Base-by-base conservation (phyloP, 2,329 filamentous ascomycete species). In the Fusarium piperis region DNA sequence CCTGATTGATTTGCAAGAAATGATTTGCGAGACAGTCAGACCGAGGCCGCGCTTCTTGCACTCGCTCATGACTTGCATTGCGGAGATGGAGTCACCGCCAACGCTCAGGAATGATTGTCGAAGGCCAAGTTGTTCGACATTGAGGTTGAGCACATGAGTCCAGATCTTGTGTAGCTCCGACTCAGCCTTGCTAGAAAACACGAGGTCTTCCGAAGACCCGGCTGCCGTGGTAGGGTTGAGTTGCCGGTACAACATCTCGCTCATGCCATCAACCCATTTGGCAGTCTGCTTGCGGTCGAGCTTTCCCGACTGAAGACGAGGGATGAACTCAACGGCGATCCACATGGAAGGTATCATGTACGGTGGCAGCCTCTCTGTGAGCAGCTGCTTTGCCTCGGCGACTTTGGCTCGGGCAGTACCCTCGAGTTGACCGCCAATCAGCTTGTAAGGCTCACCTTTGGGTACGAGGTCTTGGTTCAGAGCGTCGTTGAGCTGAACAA, bases 51-150 rank as follows among this genome's bases (percentile, higher is more conserved):
- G 74, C 30, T 77, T 75, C 56, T 74, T 77, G 23, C 78, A 79
- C 51, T 78, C 74, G 9, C 86, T 83, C 55, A 79, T 79, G 0
- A 82, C 76, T 10, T 79, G 77, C 79, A 85, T 85, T 3, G 83
- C 82, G 0, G 76, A 77, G 39, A 85, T 83, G 4, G 83, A 84
- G 59, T 85, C 83, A 6, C 83, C 83, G 1, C 83, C 83, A 2
- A 83, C 72, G 16, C 75, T 74, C 23, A 84, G 71, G 67, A 85
- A 84, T 39, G 79, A 78, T 7, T 68, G 72, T 0, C 20, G 11
- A 6, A 73, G 59, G 2, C 71, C 55, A 33, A 75, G 70, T 44
- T 76, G 72, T 9, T 75, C 73, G 2, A 2, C 6, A 6, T 70
- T 73, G 39, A 75, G 74, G 28, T 75, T 74, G 15, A 74, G 4